Evolutionary conservation across 202 grass and related monocot genomes (phyloP), one percentile per base, ranked within the genome.

Genomic region (Brachypodium distachyon): DNA sequence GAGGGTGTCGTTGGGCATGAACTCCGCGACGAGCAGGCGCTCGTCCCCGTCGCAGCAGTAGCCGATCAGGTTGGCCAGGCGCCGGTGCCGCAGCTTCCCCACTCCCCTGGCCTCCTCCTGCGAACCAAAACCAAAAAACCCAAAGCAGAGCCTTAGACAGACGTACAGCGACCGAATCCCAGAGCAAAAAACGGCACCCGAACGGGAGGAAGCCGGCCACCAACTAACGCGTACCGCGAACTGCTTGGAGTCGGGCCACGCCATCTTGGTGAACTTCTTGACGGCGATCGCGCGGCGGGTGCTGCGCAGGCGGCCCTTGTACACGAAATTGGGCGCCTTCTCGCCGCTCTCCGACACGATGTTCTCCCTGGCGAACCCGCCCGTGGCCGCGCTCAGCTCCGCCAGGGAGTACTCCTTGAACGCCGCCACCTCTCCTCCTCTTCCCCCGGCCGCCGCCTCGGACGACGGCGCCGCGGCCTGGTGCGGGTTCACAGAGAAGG

Each of bases 1-100:
- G 55, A 97, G 88, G 23, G 91, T 92, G 84, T 97, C 95, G 89
- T 97, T 97, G 41, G 91, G 95, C 95, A 94, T 97, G 72, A 84
- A 97, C 80, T 97, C 91, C 46, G 95, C 87, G 22, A 97, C 91
- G 57, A 97, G 92, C 29, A 97, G 92, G 62, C 95, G 90, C 82
- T 97, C 95, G 40, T 97, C 95, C 12, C 95, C 95, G 57, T 94
- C 89, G 78, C 95, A 94, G 79, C 94, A 97, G 84, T 94, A 97
- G 14, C 94, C 94, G 82, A 97, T 97, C 64, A 97, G 84, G 82
- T 97, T 97, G 9, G 94, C 94, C 4, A 97, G 77, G 1, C 88
- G 82, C 22, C 68, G 55, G 78, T 94, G 86, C n/a, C 94, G 88
- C 57, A 97, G 76, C 80, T 82, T 97, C n/a, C 94, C 89, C 23